Evolutionary conservation across 371 early-diverging fungal genomes (phyloP), one percentile per base, ranked within the genome.

Genomic region (Rhizopus delemar): DNA sequence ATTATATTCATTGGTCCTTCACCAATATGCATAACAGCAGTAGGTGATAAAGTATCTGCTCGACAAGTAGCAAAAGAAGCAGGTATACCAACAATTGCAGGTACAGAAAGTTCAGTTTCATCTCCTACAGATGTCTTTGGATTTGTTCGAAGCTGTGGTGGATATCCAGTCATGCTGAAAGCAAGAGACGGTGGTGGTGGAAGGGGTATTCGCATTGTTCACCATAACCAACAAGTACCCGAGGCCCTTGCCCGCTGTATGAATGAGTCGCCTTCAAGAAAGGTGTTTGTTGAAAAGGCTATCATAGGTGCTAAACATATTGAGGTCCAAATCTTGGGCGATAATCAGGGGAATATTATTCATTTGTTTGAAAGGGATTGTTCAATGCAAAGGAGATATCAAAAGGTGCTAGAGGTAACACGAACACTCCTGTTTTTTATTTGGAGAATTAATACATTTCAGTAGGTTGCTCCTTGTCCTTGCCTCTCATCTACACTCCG

Each of bases 121-220:
- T 46, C 61, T n/a, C 34, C 63, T 5, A 51, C 54, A 8, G 48
- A 72, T 43, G 71, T 73, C 13, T 41, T 55, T 41, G 51, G 52
- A 0, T 75, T 75, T 60, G 75, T 62, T 33, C 15, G 58, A 3
- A 28, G 59, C 28, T 41, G 54, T 36, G 53, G 60, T 51, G 91
- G 89, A 2, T 94, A 89, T 69, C 94, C 94, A 2, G 74, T 95
- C 35, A 90, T 94, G 90, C 73, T 93, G 53, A 95, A 95, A 73
- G 92, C 92, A 12, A 84, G 87, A 29, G 89, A 89, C 36, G 93
- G 93, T 56, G 95, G 95, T 51, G 94, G 95, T 65, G 94, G 97
- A 61, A 93, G 94, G 69, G 90, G 93, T 16, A 92, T 92, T 82
- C 84, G 90, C 50, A 86, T 90, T 69, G 88, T 83, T 3, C 75